Percentiles rank a stretch among this genome's conserved stretches.
Evolutionary conservation across 345 rosid species (phyloP).

Genomic region (Lenwebbia sp.): DNA sequence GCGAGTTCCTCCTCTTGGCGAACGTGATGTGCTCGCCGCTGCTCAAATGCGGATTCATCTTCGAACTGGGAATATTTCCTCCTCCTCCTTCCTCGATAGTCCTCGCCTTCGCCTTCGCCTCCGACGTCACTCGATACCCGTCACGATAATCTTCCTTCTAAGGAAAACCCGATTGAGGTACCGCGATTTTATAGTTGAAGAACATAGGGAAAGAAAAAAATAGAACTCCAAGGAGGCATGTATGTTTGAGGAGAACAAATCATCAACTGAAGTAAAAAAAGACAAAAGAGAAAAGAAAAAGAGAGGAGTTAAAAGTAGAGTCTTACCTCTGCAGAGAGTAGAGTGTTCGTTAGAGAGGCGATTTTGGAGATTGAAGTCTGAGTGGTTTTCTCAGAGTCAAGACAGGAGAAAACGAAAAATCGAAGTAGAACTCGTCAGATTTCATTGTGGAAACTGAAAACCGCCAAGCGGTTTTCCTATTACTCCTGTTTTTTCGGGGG

Average conservation of each 20-base stretch:
- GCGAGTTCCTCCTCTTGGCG: slow-evolving; percentile 22
- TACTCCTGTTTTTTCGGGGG: background rate
- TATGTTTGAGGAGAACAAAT: background rate
- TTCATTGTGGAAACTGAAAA: background rate
- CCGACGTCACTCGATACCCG: background rate
- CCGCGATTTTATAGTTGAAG: background rate
- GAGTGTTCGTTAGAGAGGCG: background rate
- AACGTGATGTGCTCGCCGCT: slow-evolving; percentile 20
- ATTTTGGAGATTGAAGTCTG: background rate
- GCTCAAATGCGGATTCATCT: background rate
- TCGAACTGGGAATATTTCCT: background rate
- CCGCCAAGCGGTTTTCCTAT: background rate
- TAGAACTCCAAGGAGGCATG: background rate
- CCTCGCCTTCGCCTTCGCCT: background rate
- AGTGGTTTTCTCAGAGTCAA: background rate
- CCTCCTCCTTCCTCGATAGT: background rate
- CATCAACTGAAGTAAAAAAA: background rate
- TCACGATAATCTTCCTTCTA: background rate
- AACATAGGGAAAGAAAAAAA: background rate
- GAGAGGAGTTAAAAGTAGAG: background rate
- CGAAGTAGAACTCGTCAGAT: background rate
- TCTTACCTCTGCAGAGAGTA: background rate
- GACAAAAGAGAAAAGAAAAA: background rate
- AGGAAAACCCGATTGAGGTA: background rate
- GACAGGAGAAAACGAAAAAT: background rate